Conservation (phyloP, 768 basidiomycete genomes). For the Agrocybe praecox region DNA sequence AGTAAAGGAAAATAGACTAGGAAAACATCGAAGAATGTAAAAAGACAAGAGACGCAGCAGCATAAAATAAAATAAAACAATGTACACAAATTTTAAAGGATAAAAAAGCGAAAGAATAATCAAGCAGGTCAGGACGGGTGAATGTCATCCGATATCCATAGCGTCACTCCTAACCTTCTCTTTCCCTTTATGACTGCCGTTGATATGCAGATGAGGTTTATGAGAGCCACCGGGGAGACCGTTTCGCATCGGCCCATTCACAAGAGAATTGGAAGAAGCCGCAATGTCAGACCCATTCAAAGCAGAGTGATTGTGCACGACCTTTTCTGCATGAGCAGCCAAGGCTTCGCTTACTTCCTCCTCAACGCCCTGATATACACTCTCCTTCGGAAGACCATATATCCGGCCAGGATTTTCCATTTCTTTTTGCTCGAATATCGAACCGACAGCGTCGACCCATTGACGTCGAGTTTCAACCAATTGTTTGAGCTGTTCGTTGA, state of each 20-base stretch:
- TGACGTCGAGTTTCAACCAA: constrained; percentile 75
- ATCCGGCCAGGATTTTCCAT: constrained; percentile 61
- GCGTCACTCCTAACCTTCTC: constrained; percentile 53
- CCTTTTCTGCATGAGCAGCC: constrained; percentile 19
- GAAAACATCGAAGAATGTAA: background rate
- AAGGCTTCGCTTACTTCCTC: constrained; percentile 53
- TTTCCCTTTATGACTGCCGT: constrained; percentile 47
- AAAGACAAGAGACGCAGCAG: constrained; percentile 4
- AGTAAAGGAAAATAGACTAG: constrained; percentile 1
- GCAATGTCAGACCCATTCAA: constrained; percentile 19
- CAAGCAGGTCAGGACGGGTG: constrained; percentile 17
- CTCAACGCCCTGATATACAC: constrained; percentile 76
- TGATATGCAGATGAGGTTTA: constrained; percentile 14
- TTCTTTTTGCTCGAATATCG: constrained; percentile 77
- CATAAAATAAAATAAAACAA: constrained; percentile 14
- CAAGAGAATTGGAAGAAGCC: constrained; percentile 17
- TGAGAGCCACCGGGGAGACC: constrained; percentile 9
- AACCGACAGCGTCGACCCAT: constrained; percentile 80
- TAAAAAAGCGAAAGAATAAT: constrained; percentile 12
- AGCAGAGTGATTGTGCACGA: constrained; percentile 17
- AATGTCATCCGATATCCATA: constrained; percentile 67
- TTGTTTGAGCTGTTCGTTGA: constrained; percentile 69
- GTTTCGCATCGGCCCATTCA: constrained; percentile 12
- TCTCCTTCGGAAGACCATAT: constrained; percentile 76
- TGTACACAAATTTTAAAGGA: constrained; percentile 10